Evolutionary conservation across 805 yeast genomes (phyloP), one percentile per base, ranked within the genome.

Genomic region (Metschnikowia bowlesiae): DNA sequence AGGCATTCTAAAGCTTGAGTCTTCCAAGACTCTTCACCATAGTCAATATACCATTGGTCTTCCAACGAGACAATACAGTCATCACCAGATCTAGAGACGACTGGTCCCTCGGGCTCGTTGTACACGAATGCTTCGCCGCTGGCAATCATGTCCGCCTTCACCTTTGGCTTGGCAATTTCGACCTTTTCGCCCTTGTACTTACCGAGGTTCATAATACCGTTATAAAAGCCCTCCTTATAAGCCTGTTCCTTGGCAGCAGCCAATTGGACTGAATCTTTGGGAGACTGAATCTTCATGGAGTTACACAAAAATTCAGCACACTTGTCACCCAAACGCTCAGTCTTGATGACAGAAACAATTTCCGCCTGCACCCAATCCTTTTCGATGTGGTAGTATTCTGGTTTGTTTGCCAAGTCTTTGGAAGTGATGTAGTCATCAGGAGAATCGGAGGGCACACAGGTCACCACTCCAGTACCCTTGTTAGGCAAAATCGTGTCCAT

Each of bases 381-480:
- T 54, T 91, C 78, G 63, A 92, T 87, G 48, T 83, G 81, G 68
- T 92, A 91, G 69, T 83, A 92, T 62, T 89, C 97, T 32, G 97
- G 87, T 74, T 92, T 92, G 76, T 89, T 83, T 61, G 79, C 79
- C 61, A 94, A 80, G 59, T 94, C 99, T 62, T 76, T 78, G 44
- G 86, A 80, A 53, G 97, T 94, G 70, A 92, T 84, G 66, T 63
- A 94, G 75, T 94, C 99, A 75, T 94, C 99, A 53, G 99, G 98
- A 51, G 98, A 91, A 70, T 91, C 97, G n/a, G 96, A 85, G 55
- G 98, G 99, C 55, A 91, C 98, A 76, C 97, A 94, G 6, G 98
- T 92, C 51, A 94, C 99, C 42, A 94, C 97, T 76, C 98, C 99
- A 42, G 98, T 94, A 80, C 99, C 99, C 76, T 94, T 94, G 50